Evolutionary conservation across 1,284 basidiomycete genomes (phyloP).

Genomic region (Chalciporus piperatoides): DNA sequence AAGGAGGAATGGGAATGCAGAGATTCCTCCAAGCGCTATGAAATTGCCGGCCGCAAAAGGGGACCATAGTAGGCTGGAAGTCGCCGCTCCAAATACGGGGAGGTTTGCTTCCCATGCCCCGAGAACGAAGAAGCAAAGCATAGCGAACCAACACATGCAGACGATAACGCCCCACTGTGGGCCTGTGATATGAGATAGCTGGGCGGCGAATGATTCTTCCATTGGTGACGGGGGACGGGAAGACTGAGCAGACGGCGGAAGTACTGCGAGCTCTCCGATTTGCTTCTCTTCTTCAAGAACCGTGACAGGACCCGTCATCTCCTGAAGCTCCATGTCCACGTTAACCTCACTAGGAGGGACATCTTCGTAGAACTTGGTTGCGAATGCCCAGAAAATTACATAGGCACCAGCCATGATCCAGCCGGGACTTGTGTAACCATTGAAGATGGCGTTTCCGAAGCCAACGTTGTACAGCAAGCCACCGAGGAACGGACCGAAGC

Average conservation of each 20-base stretch:
- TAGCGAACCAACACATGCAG: conserved; percentile 71
- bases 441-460: conserved; percentile 48
- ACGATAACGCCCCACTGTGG: conserved; percentile 50
- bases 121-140: conserved; percentile 71
- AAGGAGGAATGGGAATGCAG: conserved; percentile 64
- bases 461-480: conserved; percentile 60
- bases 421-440: conserved; percentile 63
- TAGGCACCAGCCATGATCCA: conserved; percentile 63
- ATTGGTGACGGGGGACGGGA: not conserved
- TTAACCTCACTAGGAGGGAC: conserved; percentile 30
- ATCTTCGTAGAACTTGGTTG: conserved; percentile 50
- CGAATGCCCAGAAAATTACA: conserved; percentile 48
- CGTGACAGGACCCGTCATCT: not conserved
- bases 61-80: conserved; percentile 47
- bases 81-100: conserved; percentile 55
- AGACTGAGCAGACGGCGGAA: not conserved
- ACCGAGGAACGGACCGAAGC: conserved; percentile 62
- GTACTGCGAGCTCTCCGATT: not conserved
- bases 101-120: conserved; percentile 72
- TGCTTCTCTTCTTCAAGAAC: conserved; percentile 10
- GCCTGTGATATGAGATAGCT: conserved; percentile 18
- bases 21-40: conserved; percentile 62
- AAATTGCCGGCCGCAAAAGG: conserved; percentile 67
- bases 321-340: conserved; percentile 11
- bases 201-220: conserved; percentile 18